phyloP scores from a whole-genome alignment of 148 eudicot species.

The Polygonum maritimum region DNA sequence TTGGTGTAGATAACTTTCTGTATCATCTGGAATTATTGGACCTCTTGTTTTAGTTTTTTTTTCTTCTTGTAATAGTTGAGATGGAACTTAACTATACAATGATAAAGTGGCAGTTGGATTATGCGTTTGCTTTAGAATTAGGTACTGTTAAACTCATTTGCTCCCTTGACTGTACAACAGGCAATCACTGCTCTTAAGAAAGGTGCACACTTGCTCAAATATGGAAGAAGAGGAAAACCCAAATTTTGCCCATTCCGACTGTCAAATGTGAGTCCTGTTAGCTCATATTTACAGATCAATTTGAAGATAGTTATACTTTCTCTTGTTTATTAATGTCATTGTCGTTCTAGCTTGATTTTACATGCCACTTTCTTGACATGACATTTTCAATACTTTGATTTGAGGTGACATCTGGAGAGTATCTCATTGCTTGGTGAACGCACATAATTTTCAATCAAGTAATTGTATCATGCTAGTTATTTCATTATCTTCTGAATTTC shows the following conservation, averaged over 20 bases:
- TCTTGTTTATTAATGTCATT: background rate
- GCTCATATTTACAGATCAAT: background rate
- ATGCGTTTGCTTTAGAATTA: background rate
- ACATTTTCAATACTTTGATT: background rate
- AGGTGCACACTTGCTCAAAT: constrained; percentile 78
- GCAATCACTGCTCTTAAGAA: constrained; percentile 89
- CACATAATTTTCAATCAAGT: background rate
- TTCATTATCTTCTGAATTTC: background rate
- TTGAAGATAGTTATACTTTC: background rate
- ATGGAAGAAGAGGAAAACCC: constrained; percentile 91
- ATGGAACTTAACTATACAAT: background rate
- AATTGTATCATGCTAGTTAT: background rate
- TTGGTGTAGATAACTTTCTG: background rate
- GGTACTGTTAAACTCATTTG: background rate
- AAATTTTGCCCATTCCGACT: constrained; percentile 90
- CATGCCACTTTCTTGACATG: background rate
- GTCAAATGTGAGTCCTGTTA: constrained; percentile 52
- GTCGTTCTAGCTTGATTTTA: background rate
- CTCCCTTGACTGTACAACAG: constrained; percentile 28
- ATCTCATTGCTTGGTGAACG: background rate
- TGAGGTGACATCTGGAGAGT: background rate
- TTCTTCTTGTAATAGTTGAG: background rate
- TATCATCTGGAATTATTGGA: background rate
- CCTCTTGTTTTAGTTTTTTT: background rate
- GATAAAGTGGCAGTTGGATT: background rate